Percentiles rank a stretch among this genome's conserved stretches.
Conservation (phyloP, 177 flowering plant genomes). For the Telopea speciosissima region DNA sequence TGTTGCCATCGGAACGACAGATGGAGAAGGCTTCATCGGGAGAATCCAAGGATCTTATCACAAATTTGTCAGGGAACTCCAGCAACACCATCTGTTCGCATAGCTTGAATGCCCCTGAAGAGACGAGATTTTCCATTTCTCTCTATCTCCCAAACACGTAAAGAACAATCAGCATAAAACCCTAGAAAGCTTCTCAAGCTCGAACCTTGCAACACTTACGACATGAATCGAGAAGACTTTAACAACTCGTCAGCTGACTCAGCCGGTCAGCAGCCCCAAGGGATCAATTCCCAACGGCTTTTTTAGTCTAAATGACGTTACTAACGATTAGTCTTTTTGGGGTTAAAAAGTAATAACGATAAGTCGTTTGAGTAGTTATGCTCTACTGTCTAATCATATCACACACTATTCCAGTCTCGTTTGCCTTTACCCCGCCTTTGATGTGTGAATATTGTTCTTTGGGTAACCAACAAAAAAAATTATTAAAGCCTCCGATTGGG, state of each 20-base stretch:
- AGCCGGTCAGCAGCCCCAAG: not conserved
- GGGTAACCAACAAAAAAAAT: too few relatives aligned
- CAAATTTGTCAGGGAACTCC: conserved; percentile 64
- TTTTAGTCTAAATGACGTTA: too few relatives aligned
- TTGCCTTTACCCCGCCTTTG: too few relatives aligned
- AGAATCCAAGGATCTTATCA: conserved; percentile 50
- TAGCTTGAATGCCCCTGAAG: conserved; percentile 44
- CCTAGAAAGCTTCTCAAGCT: not conserved
- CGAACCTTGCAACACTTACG: not conserved
- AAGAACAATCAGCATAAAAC: not conserved
- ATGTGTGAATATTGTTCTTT: too few relatives aligned
- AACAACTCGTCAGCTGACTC: not conserved
- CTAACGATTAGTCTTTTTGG: too few relatives aligned
- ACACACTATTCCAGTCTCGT: too few relatives aligned
- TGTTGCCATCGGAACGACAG: conserved; percentile 49
- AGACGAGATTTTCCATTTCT: conserved; percentile 7
- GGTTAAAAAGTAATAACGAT: too few relatives aligned
- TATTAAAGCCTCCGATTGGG: too few relatives aligned
- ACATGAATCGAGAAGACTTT: not conserved
- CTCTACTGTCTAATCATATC: too few relatives aligned
- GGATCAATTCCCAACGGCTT: not conserved
- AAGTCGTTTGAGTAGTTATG: too few relatives aligned
- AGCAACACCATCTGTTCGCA: conserved; percentile 49
- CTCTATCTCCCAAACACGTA: not conserved
- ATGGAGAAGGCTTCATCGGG: conserved; percentile 56